phyloP scores from a whole-genome alignment of 164 flowering plant species.

The Stephania cephalantha region DNA sequence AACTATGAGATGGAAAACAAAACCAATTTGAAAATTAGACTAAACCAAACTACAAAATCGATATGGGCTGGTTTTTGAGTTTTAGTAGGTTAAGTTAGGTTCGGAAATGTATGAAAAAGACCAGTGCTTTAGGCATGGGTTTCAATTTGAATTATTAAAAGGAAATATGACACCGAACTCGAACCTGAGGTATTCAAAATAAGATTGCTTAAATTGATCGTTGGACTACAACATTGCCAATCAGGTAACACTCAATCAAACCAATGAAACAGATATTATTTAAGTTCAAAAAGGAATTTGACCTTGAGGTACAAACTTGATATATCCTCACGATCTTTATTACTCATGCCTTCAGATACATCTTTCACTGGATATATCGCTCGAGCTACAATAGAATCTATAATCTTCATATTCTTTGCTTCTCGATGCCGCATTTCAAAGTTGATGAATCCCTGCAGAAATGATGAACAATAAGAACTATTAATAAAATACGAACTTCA shows the following conservation, averaged over 20 bases:
- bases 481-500: neutral
- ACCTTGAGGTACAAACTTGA: conserved; percentile 76
- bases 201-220: neutral
- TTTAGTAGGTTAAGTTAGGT: no score
- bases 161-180: neutral
- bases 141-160: no score
- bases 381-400: conserved; percentile 45
- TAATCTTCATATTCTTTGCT: conserved; percentile 29
- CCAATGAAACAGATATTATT: neutral
- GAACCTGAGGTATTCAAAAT: neutral
- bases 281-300: conserved; percentile 5
- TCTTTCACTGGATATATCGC: conserved; percentile 35
- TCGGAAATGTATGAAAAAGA: no score
- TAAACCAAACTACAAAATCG: no score
- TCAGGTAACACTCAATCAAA: neutral
- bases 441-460: conserved; percentile 58
- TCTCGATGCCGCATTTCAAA: conserved; percentile 74
- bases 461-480: neutral
- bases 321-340: conserved; percentile 52
- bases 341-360: conserved; percentile 34
- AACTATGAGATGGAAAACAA: neutral
- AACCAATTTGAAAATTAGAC: no score
- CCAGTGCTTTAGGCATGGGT: no score
- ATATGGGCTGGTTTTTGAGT: no score
- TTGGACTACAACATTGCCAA: neutral